Base-by-base conservation (phyloP, 23 red algal species). In the Pyropia yezoensis region DNA sequence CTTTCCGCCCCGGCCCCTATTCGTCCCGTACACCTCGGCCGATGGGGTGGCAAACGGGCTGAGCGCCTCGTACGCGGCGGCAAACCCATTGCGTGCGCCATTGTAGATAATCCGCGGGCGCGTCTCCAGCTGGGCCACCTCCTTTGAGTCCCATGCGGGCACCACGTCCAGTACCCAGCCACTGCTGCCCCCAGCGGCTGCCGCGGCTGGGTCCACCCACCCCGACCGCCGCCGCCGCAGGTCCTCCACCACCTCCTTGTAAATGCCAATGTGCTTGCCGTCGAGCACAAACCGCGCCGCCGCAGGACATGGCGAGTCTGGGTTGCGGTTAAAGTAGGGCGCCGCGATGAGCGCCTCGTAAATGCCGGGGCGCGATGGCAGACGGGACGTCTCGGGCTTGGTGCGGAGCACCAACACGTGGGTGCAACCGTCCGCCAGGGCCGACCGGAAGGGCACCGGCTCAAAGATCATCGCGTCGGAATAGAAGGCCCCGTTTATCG, bases 341-440 rank as follows among this genome's bases (percentile, higher is more conserved):
- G 67, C 63, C 14, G 87, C 87, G 39, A 91, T 67, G 24, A 79
- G 70, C 14, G 58, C 58, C 60, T 91, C 87, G 54, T 91, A 91
- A 13, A 91, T 49, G 27, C 87, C 87, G 18, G 78, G 62, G 39
- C 59, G 56, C 27, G 15, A 25, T 27, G 78, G 71, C 49, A 74
- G 62, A n/a, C 52, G 61, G 22, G 70, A 25, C 17, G 33, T 59
- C n/a, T 83, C 51, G 22, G 77, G 77, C 54, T 62, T 62, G 26
- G 87, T 83, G 18, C 87, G 87, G 7, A 91, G 33, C 32, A 91
- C 87, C n/a, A 91, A 18, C 24, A 91, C 68, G 60, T 91, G 73
- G 16, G 87, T 91, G 33, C 72, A 76, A 14, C 77, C 87, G 49
- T 91, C 77, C 0, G 49, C 34, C 21, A 91, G 20, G 23, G 87